Conservation (phyloP, 768 basidiomycete species). For the Pisolithus orientalis region DNA sequence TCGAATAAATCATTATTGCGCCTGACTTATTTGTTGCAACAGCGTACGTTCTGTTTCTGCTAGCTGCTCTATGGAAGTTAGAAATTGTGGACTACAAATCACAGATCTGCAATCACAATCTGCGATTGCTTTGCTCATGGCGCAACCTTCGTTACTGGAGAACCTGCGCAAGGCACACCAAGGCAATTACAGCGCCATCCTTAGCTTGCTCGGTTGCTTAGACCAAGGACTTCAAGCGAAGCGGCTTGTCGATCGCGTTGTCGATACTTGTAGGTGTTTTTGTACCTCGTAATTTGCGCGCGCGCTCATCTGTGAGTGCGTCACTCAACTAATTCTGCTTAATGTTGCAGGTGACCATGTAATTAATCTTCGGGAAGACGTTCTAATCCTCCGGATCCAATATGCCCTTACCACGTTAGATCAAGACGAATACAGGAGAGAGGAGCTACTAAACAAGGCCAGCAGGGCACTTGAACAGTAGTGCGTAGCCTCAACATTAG, state of each 20-base stretch:
- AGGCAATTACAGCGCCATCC: constrained; percentile 88
- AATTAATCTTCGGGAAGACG: constrained; percentile 84
- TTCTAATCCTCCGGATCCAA: constrained; percentile 74
- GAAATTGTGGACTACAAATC: background rate
- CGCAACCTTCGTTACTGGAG: constrained; percentile 74
- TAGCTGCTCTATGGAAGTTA: background rate
- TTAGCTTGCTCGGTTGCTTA: constrained; percentile 88
- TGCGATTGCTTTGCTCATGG: constrained; percentile 79
- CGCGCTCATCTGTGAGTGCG: background rate
- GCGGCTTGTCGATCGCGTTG: constrained; percentile 81
- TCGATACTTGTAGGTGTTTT: constrained; percentile 56
- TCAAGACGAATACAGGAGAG: constrained; percentile 46
- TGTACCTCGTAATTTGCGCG: background rate
- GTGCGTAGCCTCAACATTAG: constrained; percentile 37
- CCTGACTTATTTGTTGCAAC: constrained; percentile 78
- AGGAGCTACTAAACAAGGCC: constrained; percentile 57
- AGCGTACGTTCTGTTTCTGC: constrained; percentile 39
- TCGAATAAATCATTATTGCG: constrained; percentile 66
- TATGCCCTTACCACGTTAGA: constrained; percentile 81
- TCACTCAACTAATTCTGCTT: constrained; percentile 5
- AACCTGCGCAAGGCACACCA: constrained; percentile 84
- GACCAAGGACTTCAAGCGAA: constrained; percentile 86
- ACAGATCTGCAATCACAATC: constrained; percentile 70
- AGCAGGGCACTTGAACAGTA: constrained; percentile 83
- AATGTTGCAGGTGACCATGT: constrained; percentile 74